Percentiles rank a stretch among this genome's conserved stretches.
phyloP scores from a whole-genome alignment of 1,284 basidiomycete species.

The Hemileia vastatrix region DNA sequence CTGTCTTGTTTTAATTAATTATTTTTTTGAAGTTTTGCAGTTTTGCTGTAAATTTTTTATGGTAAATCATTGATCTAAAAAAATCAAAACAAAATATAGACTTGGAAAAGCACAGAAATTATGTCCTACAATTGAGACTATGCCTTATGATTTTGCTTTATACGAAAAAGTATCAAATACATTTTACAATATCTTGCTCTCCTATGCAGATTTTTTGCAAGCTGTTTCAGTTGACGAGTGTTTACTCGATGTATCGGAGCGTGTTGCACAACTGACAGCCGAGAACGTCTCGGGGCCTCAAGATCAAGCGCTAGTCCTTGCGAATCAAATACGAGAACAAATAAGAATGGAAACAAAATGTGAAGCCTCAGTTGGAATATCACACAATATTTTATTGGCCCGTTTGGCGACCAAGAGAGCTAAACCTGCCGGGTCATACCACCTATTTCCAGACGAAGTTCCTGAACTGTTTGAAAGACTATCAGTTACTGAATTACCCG shows the following conservation, averaged over 20 bases:
- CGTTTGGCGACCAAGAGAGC: conserved; percentile 81
- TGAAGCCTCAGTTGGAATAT: conserved; percentile 72
- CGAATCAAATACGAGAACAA: conserved; percentile 67
- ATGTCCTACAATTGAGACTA: conserved; percentile 63
- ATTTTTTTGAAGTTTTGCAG: neutral
- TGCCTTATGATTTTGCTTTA: conserved; percentile 77
- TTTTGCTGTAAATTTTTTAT: neutral
- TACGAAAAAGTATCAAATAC: conserved; percentile 47
- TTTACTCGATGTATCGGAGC: conserved; percentile 72
- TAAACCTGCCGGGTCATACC: conserved; percentile 77
- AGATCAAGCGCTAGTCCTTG: conserved; percentile 53
- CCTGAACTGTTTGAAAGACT: conserved; percentile 59
- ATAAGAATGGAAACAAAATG: conserved; percentile 69
- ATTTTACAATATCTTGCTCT: conserved; percentile 86
- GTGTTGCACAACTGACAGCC: conserved; percentile 47
- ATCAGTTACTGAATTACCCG: conserved; percentile 76
- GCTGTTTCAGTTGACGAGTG: conserved; percentile 96
- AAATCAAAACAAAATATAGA: conserved; percentile 46
- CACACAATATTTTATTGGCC: conserved; percentile 82
- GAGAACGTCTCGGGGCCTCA: conserved; percentile 40
- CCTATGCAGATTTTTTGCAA: conserved; percentile 78
- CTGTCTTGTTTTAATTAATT: neutral
- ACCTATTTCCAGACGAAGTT: conserved; percentile 55
- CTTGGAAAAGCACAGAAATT: conserved; percentile 72
- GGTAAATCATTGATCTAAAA: neutral